These are phyloP conservation scores for Xylaria sp. DNA, from an alignment of 495 filamentous ascomycete genomes.

Conservation along the genomic window DNA sequence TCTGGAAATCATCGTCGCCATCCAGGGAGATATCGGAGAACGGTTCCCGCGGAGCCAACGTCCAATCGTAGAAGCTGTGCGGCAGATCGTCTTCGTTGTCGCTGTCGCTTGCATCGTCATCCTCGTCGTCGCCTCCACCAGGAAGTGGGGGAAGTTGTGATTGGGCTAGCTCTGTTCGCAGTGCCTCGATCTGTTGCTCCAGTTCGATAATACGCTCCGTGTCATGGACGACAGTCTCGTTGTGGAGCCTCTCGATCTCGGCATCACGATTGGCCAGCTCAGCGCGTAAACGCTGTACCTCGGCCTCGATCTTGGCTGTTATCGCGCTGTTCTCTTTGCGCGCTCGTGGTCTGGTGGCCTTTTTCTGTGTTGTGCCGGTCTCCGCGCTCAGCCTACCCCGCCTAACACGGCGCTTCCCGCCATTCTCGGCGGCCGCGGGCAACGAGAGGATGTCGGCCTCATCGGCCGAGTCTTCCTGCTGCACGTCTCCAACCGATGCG, in stretches of 20 bases:
- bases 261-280: conserved; percentile 60
- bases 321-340: conserved; percentile 40
- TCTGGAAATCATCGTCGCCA: conserved; percentile 45
- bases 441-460: conserved; percentile 66
- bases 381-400: conserved; percentile 61
- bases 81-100: conserved; percentile 4
- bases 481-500: neutral
- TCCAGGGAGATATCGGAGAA: conserved; percentile 52
- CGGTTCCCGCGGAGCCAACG: conserved; percentile 49
- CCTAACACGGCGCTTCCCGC: conserved; percentile 74
- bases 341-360: neutral
- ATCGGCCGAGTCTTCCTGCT: conserved; percentile 27
- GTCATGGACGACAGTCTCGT: conserved; percentile 54
- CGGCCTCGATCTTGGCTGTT: conserved; percentile 30
- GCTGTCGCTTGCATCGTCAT: conserved; percentile 30
- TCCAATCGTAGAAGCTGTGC: conserved; percentile 48
- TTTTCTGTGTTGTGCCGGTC: neutral
- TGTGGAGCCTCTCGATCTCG: conserved; percentile 56
- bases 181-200: conserved; percentile 47
- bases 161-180: conserved; percentile 41
- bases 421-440: conserved; percentile 70
- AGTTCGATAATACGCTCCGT: conserved; percentile 51
- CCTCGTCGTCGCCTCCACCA: conserved; percentile 3
- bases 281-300: conserved; percentile 58
- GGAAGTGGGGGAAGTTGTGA: conserved; percentile 37